Evolutionary conservation across 352 stramenopile species (phyloP), one percentile per base, ranked within the genome.

Genomic region (Phytopythium oedochilum): DNA sequence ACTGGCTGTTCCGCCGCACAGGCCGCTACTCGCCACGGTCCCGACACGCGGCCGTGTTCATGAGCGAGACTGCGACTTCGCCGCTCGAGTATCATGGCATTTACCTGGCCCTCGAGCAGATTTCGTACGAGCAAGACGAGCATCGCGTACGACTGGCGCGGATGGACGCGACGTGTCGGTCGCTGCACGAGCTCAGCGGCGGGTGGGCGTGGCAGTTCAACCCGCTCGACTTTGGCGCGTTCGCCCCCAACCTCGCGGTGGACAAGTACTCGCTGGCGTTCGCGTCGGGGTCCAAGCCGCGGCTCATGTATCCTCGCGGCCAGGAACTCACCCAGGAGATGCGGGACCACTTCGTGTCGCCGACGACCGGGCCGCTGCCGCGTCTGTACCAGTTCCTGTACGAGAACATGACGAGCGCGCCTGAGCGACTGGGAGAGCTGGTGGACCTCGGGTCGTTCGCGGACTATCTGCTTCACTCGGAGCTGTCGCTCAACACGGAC

Each of bases 201-300:
- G 75, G 75, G n/a, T 86, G 75, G 75, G 73, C 73, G 35, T 86
- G 75, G 75, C 71, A 82, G 57, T 70, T 74, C 56, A 75, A 86
- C 42, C 75, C 54, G n/a, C 40, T 54, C 14, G 54, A 60, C 11
- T 53, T 40, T 5, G 45, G 54, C 9, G 23, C 22, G 11, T 47
- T 47, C 18, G 28, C 70, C 40, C 63, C 70, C 22, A 78, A 78
- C 57, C 59, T 73, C 20, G 53, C 70, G 32, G 36, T 39, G 22
- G 67, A 78, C 50, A 62, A 70, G 58, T 78, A 78, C 51, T 48
- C 66, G 34, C 26, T 52, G 10, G 35, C 61, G 49, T 78, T 78
- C 57, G 70, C 63, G 9, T 54, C 50, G 35, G 67, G 67, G 9
- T 48, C 52, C n/a, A 55, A 61, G 9, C 70, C 68, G 10, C 25